Evolutionary conservation across 2,329 filamentous ascomycete genomes (phyloP).

Genomic region (Colletotrichum sp.): DNA sequence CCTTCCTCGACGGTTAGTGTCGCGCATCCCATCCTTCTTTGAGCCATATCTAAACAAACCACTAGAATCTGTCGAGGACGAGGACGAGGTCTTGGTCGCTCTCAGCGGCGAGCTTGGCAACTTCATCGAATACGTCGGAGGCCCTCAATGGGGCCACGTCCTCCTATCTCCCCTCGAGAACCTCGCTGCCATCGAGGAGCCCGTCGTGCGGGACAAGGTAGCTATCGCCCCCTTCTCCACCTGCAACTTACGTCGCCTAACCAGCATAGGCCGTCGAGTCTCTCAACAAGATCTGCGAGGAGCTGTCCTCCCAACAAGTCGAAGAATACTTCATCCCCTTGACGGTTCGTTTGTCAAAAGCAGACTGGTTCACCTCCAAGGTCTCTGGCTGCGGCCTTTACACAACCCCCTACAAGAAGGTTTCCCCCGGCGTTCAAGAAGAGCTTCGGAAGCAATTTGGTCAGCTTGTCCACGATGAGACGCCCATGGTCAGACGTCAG

Average conservation of each 20-base stretch:
- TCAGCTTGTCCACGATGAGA: conserved; percentile 95
- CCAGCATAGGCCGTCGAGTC: conserved; percentile 86
- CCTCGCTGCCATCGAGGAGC: conserved; percentile 96
- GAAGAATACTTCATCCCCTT: conserved; percentile 98
- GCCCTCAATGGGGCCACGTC: conserved; percentile 91
- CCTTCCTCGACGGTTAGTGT: conserved; percentile 92
- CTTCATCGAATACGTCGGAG: conserved; percentile 98
- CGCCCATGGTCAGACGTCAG: conserved; percentile 97
- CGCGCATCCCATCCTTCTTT: neutral
- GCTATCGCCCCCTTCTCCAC: conserved; percentile 12
- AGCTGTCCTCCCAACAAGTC: conserved; percentile 89
- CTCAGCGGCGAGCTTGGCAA: conserved; percentile 95
- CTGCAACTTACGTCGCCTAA: conserved; percentile 15
- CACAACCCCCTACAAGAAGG: conserved; percentile 91
- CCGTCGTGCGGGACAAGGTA: conserved; percentile 97
- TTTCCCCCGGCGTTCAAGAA: conserved; percentile 86
- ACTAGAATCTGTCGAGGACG: conserved; percentile 96
- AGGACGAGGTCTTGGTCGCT: conserved; percentile 97
- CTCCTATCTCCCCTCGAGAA: conserved; percentile 97
- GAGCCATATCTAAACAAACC: conserved; percentile 22
- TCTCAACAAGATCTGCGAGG: conserved; percentile 97
- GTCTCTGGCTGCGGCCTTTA: conserved; percentile 97
- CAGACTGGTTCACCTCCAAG: conserved; percentile 99
- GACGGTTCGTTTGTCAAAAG: conserved; percentile 94
- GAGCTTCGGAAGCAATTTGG: conserved; percentile 90